phyloP scores from a whole-genome alignment of 768 basidiomycete genomes.

The Tylopilus rubrobrunneus region DNA sequence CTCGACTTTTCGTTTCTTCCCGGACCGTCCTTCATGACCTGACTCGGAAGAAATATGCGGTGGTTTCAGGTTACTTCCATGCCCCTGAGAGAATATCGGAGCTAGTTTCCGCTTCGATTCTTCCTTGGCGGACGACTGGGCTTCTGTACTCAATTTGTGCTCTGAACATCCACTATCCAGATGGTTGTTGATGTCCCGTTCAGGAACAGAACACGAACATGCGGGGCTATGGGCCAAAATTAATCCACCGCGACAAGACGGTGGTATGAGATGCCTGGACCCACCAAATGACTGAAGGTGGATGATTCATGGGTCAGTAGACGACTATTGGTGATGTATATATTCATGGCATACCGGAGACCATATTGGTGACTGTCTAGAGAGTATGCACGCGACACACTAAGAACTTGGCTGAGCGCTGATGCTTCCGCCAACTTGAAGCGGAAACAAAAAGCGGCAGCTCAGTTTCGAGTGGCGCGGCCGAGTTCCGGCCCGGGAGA shows the following conservation, averaged over 20 bases:
- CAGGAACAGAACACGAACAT: conserved; percentile 41
- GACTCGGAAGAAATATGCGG: conserved; percentile 15
- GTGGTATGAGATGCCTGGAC: conserved; percentile 5
- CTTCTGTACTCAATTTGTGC: conserved; percentile 3
- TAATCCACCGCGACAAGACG: not conserved
- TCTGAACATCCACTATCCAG: conserved; percentile 45
- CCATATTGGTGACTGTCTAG: conserved; percentile 4
- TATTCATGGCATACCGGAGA: conserved; percentile 10
- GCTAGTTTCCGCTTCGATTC: conserved; percentile 32
- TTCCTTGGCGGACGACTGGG: conserved; percentile 7
- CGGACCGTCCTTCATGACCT: conserved; percentile 11
- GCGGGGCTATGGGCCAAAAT: conserved; percentile 39
- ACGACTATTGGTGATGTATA: not conserved
- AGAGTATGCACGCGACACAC: not conserved
- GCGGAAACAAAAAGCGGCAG: not conserved
- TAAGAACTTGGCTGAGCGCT: too few relatives aligned
- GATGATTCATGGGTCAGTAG: not conserved
- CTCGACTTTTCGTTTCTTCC: conserved; percentile 30
- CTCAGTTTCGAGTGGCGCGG: not conserved
- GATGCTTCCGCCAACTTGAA: too few relatives aligned
- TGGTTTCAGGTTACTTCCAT: conserved; percentile 4
- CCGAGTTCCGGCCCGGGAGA: not conserved
- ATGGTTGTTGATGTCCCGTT: conserved; percentile 46
- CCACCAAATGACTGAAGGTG: conserved; percentile 23
- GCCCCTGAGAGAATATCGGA: conserved; percentile 38